Evolutionary conservation across 192 early-diverging fungal species (phyloP).

Genomic region (Ambispora gerdemannii): DNA sequence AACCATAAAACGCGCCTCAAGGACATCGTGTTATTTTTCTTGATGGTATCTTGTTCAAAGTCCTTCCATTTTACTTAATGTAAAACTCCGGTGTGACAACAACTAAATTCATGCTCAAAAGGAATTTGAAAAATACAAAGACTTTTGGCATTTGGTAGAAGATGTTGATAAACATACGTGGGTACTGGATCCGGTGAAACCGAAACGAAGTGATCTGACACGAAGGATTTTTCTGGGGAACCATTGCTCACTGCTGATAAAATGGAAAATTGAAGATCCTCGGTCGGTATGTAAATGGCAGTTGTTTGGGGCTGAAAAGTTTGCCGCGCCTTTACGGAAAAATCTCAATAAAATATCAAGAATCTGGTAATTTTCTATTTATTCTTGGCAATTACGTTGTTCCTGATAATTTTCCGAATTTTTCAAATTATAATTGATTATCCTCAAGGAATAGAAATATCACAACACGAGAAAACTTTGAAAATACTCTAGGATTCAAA

Average conservation of each 20-base stretch:
- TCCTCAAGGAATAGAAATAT: neutral
- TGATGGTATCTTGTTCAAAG: neutral
- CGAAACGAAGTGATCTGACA: constrained; percentile 20
- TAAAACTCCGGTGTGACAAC: neutral
- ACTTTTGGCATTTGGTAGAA: constrained; percentile 29
- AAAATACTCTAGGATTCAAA: constrained; percentile 19
- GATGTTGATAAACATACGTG: constrained; percentile 26
- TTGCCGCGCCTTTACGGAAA: neutral
- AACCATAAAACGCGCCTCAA: neutral
- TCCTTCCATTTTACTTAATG: neutral
- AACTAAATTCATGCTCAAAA: neutral
- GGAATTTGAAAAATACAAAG: constrained; percentile 28
- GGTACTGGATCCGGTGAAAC: constrained; percentile 27
- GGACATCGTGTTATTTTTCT: constrained; percentile 1
- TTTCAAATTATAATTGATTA: constrained; percentile 4
- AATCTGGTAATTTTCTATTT: constrained; percentile 7
- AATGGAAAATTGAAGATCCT: constrained; percentile 8
- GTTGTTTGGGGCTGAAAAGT: constrained; percentile 20
- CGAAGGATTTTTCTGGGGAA: constrained; percentile 26
- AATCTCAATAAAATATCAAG: constrained; percentile 14
- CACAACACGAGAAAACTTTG: constrained; percentile 22
- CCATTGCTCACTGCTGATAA: constrained; percentile 26
- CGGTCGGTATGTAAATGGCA: neutral
- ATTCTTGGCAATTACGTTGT: neutral
- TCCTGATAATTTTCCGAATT: neutral